Evolutionary conservation across 129 eudicot species (phyloP), one percentile per base, ranked within the genome.

Genomic region (Saposhnikovia divaricata): DNA sequence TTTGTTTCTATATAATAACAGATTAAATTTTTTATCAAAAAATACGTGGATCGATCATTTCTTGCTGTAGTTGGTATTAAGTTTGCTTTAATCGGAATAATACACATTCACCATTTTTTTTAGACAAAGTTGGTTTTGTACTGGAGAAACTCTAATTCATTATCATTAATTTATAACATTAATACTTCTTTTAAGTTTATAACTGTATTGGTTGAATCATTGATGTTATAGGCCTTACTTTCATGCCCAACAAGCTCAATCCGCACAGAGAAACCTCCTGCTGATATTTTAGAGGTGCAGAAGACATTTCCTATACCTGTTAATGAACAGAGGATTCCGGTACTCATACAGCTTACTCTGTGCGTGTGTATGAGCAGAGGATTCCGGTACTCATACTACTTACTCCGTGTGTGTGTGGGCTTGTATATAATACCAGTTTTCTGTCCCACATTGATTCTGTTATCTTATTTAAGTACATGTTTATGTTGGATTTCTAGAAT

Each of bases 181-280:
- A n/a, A n/a, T 21, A 57, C 47, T 25, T 31, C 51, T 34, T 63
- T 43, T 7, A 6, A 15, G 6, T 78, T 43, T 53, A 15, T 18
- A 37, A 71, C 63, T 53, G 9, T 70, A 45, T 25, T 2, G 31
- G 55, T 77, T 66, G 9, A 38, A 53, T 66, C 15, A 69, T 50
- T 84, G 70, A 27, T 34, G 72, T 50, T 80, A 66, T 72, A 91
- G 97, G 97, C 97, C 47, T 85, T 91, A 74, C 85, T 91, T 75
- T 86, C 97, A 74, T 91, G 97, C 81, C 97, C 93, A 76, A 91
- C 97, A 53, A 86, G 85, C 85, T 91, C 97, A 45, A 91, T 91
- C 45, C 84, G 76, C 73, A 91, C 97, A 9, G 91, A 84, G 84
- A 85, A 81, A 71, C 90, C 91, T 53, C 79, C 84, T 84, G 85